phyloP scores from a whole-genome alignment of 2,329 filamentous ascomycete genomes.

The Diaporthe caulivora region DNA sequence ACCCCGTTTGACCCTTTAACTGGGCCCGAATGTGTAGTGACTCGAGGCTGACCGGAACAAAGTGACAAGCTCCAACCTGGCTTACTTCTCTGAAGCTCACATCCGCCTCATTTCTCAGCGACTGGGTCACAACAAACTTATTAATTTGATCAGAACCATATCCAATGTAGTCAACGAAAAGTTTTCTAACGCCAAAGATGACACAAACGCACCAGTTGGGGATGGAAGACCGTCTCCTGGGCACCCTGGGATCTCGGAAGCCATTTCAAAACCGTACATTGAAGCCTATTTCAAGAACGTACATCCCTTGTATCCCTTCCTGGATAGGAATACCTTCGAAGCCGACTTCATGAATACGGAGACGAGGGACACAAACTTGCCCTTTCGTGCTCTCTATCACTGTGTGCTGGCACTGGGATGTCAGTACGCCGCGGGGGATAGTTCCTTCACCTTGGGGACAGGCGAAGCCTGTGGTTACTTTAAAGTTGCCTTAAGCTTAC shows the following conservation, averaged over 20 bases:
- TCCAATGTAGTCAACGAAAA: background rate
- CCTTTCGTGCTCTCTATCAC: slow-evolving; percentile 10
- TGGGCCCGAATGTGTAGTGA: too few relatives aligned
- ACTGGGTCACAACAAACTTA: background rate
- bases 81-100: background rate
- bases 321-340: background rate
- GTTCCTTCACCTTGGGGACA: background rate
- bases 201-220: background rate
- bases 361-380: background rate
- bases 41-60: background rate
- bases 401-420: slow-evolving; percentile 5
- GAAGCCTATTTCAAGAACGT: slow-evolving; percentile 4
- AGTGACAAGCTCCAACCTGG: slow-evolving; percentile 10
- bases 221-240: background rate
- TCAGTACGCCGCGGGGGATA: background rate
- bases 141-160: background rate
- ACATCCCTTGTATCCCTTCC: slow-evolving; percentile 6
- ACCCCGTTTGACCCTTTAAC: too few relatives aligned
- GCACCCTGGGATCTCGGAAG: background rate
- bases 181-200: background rate
- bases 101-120: background rate
- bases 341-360: background rate
- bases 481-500: background rate
- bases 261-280: background rate
- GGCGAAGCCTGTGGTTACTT: slow-evolving; percentile 8